Conservation (phyloP, 179 eudicot genomes). For the Silene noctiflora region DNA sequence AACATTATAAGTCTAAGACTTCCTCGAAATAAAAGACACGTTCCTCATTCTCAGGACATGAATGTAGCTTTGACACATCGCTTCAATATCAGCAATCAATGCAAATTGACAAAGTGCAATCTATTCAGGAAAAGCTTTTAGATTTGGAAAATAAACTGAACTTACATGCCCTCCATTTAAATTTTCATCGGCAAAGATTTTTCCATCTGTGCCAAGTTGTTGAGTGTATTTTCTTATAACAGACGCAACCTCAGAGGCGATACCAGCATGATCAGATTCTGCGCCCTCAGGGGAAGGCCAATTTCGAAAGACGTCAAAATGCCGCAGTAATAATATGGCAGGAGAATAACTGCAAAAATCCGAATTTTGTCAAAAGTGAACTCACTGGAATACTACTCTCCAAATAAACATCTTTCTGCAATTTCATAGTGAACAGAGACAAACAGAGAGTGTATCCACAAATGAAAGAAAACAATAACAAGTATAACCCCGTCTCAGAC, state of each 20-base stretch:
- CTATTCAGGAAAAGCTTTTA: not conserved
- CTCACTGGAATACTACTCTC: not conserved
- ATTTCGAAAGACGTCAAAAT: constrained; percentile 76
- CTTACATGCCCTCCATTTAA: constrained; percentile 46
- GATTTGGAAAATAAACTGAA: constrained; percentile 17
- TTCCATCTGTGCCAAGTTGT: constrained; percentile 49
- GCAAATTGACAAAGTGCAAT: not conserved
- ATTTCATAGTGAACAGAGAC: not conserved
- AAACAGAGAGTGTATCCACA: not conserved
- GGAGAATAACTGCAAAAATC: constrained; percentile 67
- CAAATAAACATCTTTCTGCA: not conserved
- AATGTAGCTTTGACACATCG: not conserved
- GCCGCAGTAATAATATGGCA: constrained; percentile 75
- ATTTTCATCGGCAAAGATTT: constrained; percentile 38
- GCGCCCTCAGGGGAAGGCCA: constrained; percentile 61
- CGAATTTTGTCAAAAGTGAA: constrained; percentile 9
- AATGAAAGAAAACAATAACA: not conserved
- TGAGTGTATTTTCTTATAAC: constrained; percentile 75
- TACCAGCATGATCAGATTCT: constrained; percentile 62
- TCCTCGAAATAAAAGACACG: not conserved
- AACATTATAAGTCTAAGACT: not conserved
- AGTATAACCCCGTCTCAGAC: not conserved
- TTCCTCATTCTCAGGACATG: not conserved
- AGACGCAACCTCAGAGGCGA: constrained; percentile 75
- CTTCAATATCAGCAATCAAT: constrained; percentile 11